A percentile compares a stretch with the other conserved stretches of the same genome.
Conservation (phyloP, 805 yeast genomes). For the Spathaspora passalidarum region DNA sequence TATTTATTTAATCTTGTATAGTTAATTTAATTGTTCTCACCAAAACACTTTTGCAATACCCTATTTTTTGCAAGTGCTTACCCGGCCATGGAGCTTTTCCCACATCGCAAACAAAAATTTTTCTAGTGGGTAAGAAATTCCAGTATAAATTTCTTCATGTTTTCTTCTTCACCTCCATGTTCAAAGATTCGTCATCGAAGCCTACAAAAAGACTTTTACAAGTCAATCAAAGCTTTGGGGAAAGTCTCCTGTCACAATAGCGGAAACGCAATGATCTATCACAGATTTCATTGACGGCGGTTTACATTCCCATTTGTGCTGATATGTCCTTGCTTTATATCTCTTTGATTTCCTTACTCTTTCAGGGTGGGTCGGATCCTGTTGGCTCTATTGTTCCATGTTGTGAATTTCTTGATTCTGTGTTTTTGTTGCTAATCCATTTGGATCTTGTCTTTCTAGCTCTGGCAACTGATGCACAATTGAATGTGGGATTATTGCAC, state of each 20-base stretch:
- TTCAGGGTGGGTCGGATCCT: background rate
- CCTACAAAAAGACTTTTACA: slow-evolving; percentile 47
- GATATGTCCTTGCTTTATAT: slow-evolving; percentile 1
- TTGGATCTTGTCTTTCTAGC: slow-evolving; percentile 18
- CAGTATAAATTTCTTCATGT: slow-evolving; percentile 4
- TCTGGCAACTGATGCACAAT: slow-evolving; percentile 12
- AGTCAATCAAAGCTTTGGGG: slow-evolving; percentile 61
- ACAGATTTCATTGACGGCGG: slow-evolving; percentile 21
- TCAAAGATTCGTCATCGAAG: slow-evolving; percentile 80
- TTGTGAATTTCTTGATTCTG: background rate
- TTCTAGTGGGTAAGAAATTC: background rate
- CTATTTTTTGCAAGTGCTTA: background rate
- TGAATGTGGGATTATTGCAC: background rate
- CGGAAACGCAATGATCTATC: slow-evolving; percentile 56
- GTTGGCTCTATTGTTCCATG: background rate
- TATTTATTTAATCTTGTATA: background rate
- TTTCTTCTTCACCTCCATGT: slow-evolving; percentile 52
- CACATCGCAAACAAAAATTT: slow-evolving; percentile 1
- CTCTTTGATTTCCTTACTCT: background rate
- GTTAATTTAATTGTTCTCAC: background rate
- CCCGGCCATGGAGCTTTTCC: background rate
- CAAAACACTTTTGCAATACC: background rate
- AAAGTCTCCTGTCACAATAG: slow-evolving; percentile 80
- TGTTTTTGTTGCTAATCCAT: slow-evolving; percentile 15
- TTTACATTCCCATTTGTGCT: background rate